Evolutionary conservation across 192 early-diverging fungal genomes (phyloP).

Genomic region (Diversispora eburnea): DNA sequence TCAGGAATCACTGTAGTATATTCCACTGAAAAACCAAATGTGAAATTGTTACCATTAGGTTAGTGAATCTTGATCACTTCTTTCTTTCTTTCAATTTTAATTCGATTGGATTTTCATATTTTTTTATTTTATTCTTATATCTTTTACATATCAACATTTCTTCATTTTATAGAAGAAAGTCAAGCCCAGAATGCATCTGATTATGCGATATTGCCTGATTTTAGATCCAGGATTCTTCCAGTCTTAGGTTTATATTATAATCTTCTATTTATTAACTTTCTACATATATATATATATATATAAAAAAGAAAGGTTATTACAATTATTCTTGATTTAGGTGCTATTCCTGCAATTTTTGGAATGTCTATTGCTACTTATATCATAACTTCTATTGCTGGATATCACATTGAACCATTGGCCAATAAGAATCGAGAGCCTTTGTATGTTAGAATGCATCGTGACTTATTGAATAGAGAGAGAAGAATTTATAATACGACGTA

Average conservation of each 20-base stretch:
- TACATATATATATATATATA: too few species aligned
- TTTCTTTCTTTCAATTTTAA: background rate
- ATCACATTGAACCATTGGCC: slow-evolving; percentile 67
- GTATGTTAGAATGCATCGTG: slow-evolving; percentile 70
- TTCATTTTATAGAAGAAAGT: slow-evolving; percentile 56
- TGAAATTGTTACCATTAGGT: slow-evolving; percentile 82
- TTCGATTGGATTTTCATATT: background rate
- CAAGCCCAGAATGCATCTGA: slow-evolving; percentile 81
- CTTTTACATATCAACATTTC: background rate
- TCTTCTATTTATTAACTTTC: background rate
- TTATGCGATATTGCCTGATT: slow-evolving; percentile 89
- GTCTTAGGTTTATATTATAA: slow-evolving; percentile 51
- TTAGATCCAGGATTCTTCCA: slow-evolving; percentile 80
- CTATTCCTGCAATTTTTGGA: slow-evolving; percentile 94
- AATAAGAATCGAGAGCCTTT: slow-evolving; percentile 73
- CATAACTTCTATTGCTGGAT: slow-evolving; percentile 59
- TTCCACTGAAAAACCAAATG: slow-evolving; percentile 90
- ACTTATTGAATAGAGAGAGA: slow-evolving; percentile 42
- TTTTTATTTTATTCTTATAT: background rate
- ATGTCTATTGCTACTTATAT: slow-evolving; percentile 88
- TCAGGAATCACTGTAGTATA: slow-evolving; percentile 90
- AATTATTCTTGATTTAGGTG: slow-evolving; percentile 48
- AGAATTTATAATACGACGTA: background rate
- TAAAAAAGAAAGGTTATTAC: background rate
- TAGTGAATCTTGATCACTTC: background rate